phyloP scores from a whole-genome alignment of 1,284 basidiomycete species.

The Puccinia triticina region DNA sequence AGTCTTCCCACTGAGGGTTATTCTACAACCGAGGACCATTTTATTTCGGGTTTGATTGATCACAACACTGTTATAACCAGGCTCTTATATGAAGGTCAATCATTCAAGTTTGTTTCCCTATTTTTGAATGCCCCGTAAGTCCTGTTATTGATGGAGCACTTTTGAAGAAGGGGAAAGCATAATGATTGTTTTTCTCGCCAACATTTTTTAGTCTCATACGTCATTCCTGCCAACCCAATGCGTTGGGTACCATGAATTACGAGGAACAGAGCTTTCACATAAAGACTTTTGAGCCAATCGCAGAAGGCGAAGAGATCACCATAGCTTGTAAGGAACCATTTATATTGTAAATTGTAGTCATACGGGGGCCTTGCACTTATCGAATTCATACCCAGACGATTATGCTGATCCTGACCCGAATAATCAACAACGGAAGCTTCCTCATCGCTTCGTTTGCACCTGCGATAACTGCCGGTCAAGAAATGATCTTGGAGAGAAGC shows the following conservation, averaged over 20 bases:
- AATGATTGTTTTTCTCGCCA: background rate
- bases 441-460: background rate
- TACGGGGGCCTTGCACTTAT: background rate
- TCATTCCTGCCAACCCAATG: constrained; percentile 29
- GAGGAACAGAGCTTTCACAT: background rate
- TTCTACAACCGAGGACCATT: background rate
- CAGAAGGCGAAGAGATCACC: constrained; percentile 14
- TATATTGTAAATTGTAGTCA: background rate
- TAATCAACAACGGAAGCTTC: background rate
- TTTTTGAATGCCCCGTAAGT: background rate
- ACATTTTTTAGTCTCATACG: background rate
- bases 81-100: background rate
- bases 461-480: constrained; percentile 11
- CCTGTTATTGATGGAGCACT: too few species aligned
- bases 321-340: constrained; percentile 7
- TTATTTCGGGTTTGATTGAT: background rate
- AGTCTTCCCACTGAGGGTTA: background rate
- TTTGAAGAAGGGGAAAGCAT: background rate
- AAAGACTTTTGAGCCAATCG: constrained; percentile 1
- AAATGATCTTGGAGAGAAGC: background rate
- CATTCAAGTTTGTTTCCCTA: background rate
- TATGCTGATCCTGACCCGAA: background rate
- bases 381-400: background rate
- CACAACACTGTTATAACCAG: background rate
- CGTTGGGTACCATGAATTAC: background rate